Evolutionary conservation across 257 asterid genomes (phyloP).

Genomic region (Ballota nigra): DNA sequence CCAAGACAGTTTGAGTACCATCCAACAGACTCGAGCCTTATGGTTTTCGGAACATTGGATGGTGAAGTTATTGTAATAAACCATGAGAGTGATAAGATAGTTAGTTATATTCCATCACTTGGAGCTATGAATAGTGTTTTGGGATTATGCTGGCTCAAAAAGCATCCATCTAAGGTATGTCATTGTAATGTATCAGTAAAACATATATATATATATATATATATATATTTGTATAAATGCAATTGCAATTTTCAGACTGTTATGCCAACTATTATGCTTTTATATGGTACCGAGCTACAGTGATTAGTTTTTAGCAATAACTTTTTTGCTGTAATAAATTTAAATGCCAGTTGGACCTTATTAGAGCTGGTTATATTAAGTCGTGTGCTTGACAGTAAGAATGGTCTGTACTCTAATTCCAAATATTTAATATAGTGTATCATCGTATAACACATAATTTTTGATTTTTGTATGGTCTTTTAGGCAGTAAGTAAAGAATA

Average conservation of each 20-base stretch:
- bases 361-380: not conserved
- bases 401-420: conserved; percentile 8
- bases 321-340: not conserved
- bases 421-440: not conserved
- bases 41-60: conserved; percentile 92
- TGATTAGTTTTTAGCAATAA: not conserved
- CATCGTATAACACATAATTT: not conserved
- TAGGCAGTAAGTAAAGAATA: not conserved
- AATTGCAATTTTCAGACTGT: not conserved
- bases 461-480: not conserved
- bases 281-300: not conserved
- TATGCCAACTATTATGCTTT: not conserved
- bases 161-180: conserved; percentile 75
- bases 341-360: conserved; percentile 10
- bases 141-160: conserved; percentile 91
- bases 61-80: conserved; percentile 85
- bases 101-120: conserved; percentile 74
- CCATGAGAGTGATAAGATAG: conserved; percentile 75
- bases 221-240: conserved; percentile 4
- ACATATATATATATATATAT: too few species aligned
- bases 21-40: conserved; percentile 90
- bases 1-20: conserved; percentile 96
- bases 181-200: not conserved
- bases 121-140: conserved; percentile 88
- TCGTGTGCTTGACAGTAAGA: conserved; percentile 9